Evolutionary conservation across 306 rosid species (phyloP), one percentile per base, ranked within the genome.

Genomic region (Aeschynomene evenia): DNA sequence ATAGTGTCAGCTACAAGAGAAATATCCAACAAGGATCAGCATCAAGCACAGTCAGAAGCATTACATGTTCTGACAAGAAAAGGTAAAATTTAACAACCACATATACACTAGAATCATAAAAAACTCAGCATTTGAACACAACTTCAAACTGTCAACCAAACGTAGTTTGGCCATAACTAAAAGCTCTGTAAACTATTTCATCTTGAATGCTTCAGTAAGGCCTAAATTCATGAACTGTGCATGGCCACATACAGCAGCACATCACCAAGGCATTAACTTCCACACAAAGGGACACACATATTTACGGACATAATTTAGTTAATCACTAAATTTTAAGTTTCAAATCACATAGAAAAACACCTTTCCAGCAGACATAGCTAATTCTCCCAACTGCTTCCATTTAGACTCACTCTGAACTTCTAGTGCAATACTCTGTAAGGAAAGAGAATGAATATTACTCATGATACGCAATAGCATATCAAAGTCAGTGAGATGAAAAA

Each of bases 311-410:
- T 26, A 31, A 66, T 62, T 58, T 22, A 16, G 52, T 49, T 21
- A 26, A 58, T 28, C 15, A 64, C 43, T 66, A 23, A 24, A 15
- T 10, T 70, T 59, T 20, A 37, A 69, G 70, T 42, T 7, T 65
- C 29, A 80, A 73, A 68, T 66, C 64, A 52, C 16, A 57, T 21
- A 37, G 22, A 64, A 54, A 74, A 63, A 19, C 51, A 91, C 99
- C 92, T 85, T 88, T 80, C 99, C 99, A 42, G 83, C 56, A 59
- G 99, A 94, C 99, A 94, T 94, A 3, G 99, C 97, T 74, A 94
- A 81, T 81, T 91, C 99, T 76, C 97, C 99, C 80, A 94, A 79
- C 88, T 91, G 99, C 92, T 89, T 94, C 99, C 99, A 94, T 83
- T 94, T 94, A 66, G 97, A 72, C 75, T 94, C 99, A 57, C 91